Percentiles rank a stretch among this genome's conserved stretches.
Evolutionary conservation across 2,329 filamentous ascomycete genomes (phyloP).

Genomic region (Juglanconis oblonga): DNA sequence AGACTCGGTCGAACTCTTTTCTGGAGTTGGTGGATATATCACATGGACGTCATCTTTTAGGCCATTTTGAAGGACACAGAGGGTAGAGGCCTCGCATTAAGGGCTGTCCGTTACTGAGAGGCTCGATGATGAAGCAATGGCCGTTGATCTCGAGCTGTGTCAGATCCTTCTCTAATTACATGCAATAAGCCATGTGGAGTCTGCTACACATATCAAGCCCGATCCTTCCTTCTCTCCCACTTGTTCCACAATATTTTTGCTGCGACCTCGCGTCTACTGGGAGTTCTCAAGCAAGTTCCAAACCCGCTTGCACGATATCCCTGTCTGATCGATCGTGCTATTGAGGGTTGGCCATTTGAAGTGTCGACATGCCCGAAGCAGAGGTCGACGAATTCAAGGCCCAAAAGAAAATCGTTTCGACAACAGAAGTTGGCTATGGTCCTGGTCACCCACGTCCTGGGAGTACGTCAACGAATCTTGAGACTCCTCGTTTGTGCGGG

Average conservation of each 20-base stretch:
- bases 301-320: too few species aligned
- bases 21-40: not conserved
- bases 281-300: not conserved
- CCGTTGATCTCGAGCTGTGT: not conserved
- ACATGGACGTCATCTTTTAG: not conserved
- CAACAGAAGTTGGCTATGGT: not conserved
- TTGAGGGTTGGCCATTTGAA: too few species aligned
- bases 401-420: not conserved
- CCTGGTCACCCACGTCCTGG: slow-evolving; percentile 3
- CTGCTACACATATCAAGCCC: not conserved
- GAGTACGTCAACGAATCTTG: slow-evolving; percentile 20
- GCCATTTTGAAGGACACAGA: not conserved
- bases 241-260: not conserved
- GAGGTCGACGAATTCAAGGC: not conserved
- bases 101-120: not conserved
- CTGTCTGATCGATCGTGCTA: not conserved
- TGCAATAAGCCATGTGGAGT: not conserved
- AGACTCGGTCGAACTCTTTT: too few species aligned
- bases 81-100: not conserved
- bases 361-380: not conserved
- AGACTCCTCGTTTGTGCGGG: slow-evolving; percentile 11
- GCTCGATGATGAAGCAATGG: not conserved
- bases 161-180: not conserved
- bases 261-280: too few species aligned
- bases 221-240: not conserved